Percentiles rank a stretch among this genome's conserved stretches.
phyloP scores from a whole-genome alignment of 768 basidiomycete genomes.

The Mycena kentingensis region DNA sequence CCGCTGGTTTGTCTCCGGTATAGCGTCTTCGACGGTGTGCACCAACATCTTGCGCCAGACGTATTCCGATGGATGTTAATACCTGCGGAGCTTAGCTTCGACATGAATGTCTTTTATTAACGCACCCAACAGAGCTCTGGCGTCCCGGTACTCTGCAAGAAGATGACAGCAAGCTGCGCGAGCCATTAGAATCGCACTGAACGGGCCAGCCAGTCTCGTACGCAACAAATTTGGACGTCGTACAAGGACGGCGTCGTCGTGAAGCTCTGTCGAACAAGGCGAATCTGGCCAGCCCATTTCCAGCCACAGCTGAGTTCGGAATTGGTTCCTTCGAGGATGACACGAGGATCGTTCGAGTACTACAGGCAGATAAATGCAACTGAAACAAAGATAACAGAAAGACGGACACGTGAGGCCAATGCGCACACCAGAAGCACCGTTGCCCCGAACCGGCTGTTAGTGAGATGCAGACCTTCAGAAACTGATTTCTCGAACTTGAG shows the following conservation, averaged over 20 bases:
- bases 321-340: slow-evolving; percentile 26
- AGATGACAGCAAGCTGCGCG: slow-evolving; percentile 24
- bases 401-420: slow-evolving; percentile 39
- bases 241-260: slow-evolving; percentile 36
- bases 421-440: slow-evolving; percentile 45
- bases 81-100: slow-evolving; percentile 1
- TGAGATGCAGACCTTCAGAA: slow-evolving; percentile 33
- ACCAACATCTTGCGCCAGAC: slow-evolving; percentile 21
- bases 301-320: slow-evolving; percentile 29
- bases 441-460: slow-evolving; percentile 34
- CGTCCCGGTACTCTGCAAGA: slow-evolving; percentile 26
- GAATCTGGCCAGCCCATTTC: slow-evolving; percentile 36
- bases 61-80: slow-evolving; percentile 18
- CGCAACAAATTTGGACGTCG: slow-evolving; percentile 40
- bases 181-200: slow-evolving; percentile 24
- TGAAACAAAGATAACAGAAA: slow-evolving; percentile 14
- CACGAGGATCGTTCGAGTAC: slow-evolving; percentile 39
- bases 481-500: slow-evolving; percentile 30
- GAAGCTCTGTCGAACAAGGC: slow-evolving; percentile 34
- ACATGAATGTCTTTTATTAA: neutral
- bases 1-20: slow-evolving; percentile 18
- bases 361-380: neutral
- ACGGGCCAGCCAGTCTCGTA: slow-evolving; percentile 24
- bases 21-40: slow-evolving; percentile 19
- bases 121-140: slow-evolving; percentile 35